phyloP scores from a whole-genome alignment of 192 early-diverging fungal genomes.

The Mortierella antarctica region DNA sequence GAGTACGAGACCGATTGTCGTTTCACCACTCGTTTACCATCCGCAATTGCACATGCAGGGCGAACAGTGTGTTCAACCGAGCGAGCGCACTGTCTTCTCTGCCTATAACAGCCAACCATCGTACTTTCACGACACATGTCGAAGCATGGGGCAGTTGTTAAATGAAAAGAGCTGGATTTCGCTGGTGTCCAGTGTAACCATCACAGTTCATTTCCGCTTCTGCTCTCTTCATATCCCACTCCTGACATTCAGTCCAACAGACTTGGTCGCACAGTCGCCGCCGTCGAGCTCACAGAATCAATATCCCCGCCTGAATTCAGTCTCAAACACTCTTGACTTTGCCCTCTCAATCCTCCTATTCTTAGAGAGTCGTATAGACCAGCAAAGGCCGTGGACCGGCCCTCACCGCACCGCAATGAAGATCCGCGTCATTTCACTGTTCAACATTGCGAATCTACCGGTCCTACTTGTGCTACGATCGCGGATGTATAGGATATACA shows the following conservation, averaged over 20 bases:
- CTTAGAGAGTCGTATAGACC: no score
- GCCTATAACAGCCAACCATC: not conserved
- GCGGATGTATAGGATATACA: no score
- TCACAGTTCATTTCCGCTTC: slow-evolving; percentile 11
- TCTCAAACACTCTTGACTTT: no score
- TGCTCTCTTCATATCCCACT: slow-evolving; percentile 1
- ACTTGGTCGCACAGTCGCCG: not conserved
- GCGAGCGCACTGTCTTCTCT: not conserved
- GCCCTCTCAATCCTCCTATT: no score
- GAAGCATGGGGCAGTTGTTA: slow-evolving; percentile 28
- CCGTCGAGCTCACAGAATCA: not conserved
- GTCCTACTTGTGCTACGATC: no score
- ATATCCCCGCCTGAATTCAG: not conserved
- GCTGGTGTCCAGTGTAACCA: slow-evolving; percentile 23
- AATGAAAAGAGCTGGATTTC: slow-evolving; percentile 24
- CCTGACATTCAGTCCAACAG: not conserved
- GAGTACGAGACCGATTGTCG: no score
- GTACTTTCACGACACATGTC: not conserved
- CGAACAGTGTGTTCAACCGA: not conserved
- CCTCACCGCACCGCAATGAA: no score
- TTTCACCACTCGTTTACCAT: no score
- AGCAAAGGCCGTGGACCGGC: no score
- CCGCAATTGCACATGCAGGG: no score
- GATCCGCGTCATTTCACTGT: no score
- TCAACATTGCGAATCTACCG: no score